These are phyloP conservation scores for Ogataea corticis DNA, from an alignment of 805 yeast species.

Conservation along the genomic window DNA sequence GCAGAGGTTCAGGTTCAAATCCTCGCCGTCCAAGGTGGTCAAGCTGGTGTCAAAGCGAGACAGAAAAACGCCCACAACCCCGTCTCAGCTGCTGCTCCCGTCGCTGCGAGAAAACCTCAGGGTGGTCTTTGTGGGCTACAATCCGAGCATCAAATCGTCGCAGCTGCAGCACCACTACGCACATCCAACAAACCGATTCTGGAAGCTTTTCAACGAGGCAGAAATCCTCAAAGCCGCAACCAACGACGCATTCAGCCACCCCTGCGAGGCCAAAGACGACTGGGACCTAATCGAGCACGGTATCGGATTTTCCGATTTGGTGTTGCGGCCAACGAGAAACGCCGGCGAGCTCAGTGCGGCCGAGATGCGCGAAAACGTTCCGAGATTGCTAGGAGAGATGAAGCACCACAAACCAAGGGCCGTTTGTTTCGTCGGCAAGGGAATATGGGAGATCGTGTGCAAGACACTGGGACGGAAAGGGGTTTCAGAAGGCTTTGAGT, in stretches of 20 bases:
- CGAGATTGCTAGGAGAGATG: conserved; percentile 49
- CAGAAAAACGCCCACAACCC: not conserved
- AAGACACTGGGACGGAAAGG: conserved; percentile 35
- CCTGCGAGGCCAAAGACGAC: conserved; percentile 20
- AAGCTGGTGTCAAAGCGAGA: not conserved
- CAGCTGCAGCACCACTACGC: conserved; percentile 69
- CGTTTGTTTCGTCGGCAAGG: conserved; percentile 68
- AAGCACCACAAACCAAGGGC: conserved; percentile 38
- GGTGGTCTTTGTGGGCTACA: conserved; percentile 67
- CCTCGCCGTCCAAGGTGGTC: not conserved
- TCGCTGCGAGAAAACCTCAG: conserved; percentile 27
- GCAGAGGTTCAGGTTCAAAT: not conserved
- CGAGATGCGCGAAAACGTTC: conserved; percentile 60
- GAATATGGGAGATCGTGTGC: conserved; percentile 66
- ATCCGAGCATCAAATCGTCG: conserved; percentile 69
- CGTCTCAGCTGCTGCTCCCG: conserved; percentile 14
- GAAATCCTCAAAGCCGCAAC: conserved; percentile 37
- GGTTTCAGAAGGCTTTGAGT: conserved; percentile 40
- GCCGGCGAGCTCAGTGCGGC: conserved; percentile 50
- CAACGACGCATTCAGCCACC: not conserved
- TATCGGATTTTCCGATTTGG: conserved; percentile 74
- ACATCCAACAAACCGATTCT: conserved; percentile 65
- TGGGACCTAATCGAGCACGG: conserved; percentile 38
- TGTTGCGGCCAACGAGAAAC: conserved; percentile 59
- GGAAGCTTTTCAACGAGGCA: conserved; percentile 61